Base-by-base conservation (phyloP, 176 grass and related monocot genomes). In the Oryza glaberrima region DNA sequence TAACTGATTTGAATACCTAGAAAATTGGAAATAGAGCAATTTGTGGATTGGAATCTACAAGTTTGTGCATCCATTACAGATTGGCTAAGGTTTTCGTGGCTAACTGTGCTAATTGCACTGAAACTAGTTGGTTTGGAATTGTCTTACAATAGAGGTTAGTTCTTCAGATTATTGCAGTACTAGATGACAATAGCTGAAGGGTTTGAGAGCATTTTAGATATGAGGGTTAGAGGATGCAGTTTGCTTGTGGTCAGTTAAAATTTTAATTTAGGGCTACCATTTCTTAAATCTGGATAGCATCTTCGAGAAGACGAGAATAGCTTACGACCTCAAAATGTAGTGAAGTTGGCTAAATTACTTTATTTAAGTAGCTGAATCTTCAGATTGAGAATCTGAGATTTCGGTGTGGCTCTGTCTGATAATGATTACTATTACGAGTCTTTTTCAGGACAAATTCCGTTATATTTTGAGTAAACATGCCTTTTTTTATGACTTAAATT, bases 151-250 rank as follows among this genome's bases (percentile, higher is more conserved):
- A 77, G 20, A 25, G 7, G 47, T 14, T 14, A 51, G 3, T 43
- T 36, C 44, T 68, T 20, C 30, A 34, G 16, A 35, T 48, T 49
- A 28, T 72, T 65, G 3, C 22, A 82, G 68, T 23, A 54, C 6
- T 34, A 44, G 19, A 71, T 5, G 12, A 17, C 13, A 13, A n/a
- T 45, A 45, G 22, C 69, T 88, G 63, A 12, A 11, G 12, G 16
- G 12, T 88, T 70, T 77, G 9, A 60, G 41, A 63, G n/a, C 51
- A 65, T 26, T 61, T 61, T 17, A 0, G 30, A 67, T 86, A 72
- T 14, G 40, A 58, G 47, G n/a, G 26, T 6, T 76, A 43, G 65
- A 61, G 9, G 20, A 7, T 77, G 45, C 30, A 49, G 61, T 82
- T 71, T 77, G 13, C 22, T 78, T 22, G 44, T 4, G 28, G 17